These are phyloP conservation scores for Saccharomycopsis fermentans DNA, from an alignment of 805 yeast genomes.

Conservation along the genomic window DNA sequence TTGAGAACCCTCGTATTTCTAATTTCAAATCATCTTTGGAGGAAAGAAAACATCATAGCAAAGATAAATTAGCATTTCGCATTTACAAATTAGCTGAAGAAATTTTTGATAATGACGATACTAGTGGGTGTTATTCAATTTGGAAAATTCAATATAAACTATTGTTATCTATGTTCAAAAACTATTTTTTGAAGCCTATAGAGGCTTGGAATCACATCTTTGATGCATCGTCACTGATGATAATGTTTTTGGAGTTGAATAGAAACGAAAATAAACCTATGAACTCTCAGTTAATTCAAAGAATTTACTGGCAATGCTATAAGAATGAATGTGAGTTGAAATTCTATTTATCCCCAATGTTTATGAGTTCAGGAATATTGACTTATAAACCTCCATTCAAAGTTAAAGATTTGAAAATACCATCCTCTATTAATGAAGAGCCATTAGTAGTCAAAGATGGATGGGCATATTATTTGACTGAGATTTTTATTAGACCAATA, in stretches of 20 bases:
- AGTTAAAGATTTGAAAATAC: slow-evolving; percentile 12
- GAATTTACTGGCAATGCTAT: slow-evolving; percentile 16
- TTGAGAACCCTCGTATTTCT: slow-evolving; percentile 5
- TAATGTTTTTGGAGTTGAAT: slow-evolving; percentile 12
- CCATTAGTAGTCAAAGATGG: slow-evolving; percentile 14
- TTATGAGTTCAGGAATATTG: slow-evolving; percentile 11
- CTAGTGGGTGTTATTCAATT: slow-evolving; percentile 9
- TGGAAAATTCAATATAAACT: slow-evolving; percentile 17
- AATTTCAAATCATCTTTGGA: slow-evolving; percentile 6
- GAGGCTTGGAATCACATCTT: slow-evolving; percentile 16
- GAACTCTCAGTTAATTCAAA: slow-evolving; percentile 12
- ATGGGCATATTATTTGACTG: slow-evolving; percentile 18
- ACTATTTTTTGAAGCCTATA: slow-evolving; percentile 16
- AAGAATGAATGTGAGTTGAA: slow-evolving; percentile 18
- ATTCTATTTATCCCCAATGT: slow-evolving; percentile 16
- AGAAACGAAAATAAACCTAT: not conserved
- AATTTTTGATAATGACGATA: not conserved
- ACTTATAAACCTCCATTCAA: slow-evolving; percentile 18
- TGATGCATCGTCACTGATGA: slow-evolving; percentile 11
- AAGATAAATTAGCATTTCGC: slow-evolving; percentile 6
- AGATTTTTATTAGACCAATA: slow-evolving; percentile 16
- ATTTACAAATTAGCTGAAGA: slow-evolving; percentile 7
- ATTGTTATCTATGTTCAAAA: slow-evolving; percentile 13
- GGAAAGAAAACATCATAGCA: slow-evolving; percentile 7
- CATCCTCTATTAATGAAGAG: slow-evolving; percentile 6